phyloP scores from a whole-genome alignment of 164 flowering plant species.

The Malania oleifera region DNA sequence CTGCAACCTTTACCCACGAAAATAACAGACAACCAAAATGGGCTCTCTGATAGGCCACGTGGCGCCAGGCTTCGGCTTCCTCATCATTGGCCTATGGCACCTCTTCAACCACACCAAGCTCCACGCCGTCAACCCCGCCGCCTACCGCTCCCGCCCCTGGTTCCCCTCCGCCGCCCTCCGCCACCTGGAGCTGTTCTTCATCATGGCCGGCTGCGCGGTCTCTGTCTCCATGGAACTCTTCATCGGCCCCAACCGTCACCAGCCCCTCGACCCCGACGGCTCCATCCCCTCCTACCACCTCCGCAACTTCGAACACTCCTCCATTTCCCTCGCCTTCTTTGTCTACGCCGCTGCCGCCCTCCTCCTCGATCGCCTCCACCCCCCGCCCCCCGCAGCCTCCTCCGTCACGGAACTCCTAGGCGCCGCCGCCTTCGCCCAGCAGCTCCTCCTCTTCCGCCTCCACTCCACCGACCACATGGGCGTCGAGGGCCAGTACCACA shows the following conservation, averaged over 20 bases:
- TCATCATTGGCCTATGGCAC: conserved; percentile 59
- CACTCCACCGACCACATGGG: conserved; percentile 9
- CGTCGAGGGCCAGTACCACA: conserved; percentile 8
- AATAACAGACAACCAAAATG: conserved; percentile 23
- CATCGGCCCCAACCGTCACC: conserved; percentile 49
- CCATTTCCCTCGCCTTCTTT: conserved; percentile 45
- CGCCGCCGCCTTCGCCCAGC: conserved; percentile 9
- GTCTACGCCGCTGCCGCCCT: conserved; percentile 36
- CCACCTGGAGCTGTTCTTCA: conserved; percentile 44
- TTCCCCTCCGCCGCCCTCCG: conserved; percentile 41
- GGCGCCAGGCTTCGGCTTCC: conserved; percentile 56
- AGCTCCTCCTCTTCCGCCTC: conserved; percentile 8
- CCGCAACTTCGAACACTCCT: conserved; percentile 62
- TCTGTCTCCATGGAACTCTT: conserved; percentile 66
- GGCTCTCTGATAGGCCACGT: conserved; percentile 62
- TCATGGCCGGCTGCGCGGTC: conserved; percentile 29
- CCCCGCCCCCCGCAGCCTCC: not conserved
- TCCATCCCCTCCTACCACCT: conserved; percentile 70
- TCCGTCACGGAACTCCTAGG: not conserved
- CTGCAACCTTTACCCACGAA: not conserved
- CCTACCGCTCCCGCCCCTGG: conserved; percentile 45
- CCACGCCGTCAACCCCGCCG: conserved; percentile 30
- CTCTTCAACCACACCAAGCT: conserved; percentile 53
- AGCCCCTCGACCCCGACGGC: conserved; percentile 53
- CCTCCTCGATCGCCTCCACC: conserved; percentile 20